Conservation (phyloP, 441 rosid species). For the Aquilaria agallochum region DNA sequence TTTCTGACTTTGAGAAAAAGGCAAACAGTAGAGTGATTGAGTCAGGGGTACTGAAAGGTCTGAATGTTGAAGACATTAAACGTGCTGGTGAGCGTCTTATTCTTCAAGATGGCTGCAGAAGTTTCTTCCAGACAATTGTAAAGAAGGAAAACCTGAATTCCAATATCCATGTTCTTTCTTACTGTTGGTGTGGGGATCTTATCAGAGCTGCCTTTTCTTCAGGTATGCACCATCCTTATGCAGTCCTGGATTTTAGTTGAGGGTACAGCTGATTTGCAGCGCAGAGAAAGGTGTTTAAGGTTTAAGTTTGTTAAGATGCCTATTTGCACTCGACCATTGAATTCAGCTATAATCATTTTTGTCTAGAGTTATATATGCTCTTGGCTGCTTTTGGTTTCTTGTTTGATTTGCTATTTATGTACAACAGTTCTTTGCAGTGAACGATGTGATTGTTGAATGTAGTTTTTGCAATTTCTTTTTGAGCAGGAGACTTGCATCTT, state of each 20-base stretch:
- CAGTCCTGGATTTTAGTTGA: background rate
- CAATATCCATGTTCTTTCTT: constrained; percentile 66
- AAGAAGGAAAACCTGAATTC: constrained; percentile 47
- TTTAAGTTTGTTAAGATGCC: no score
- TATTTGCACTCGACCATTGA: no score
- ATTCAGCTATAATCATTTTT: no score
- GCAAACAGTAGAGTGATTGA: constrained; percentile 82
- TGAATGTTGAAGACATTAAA: constrained; percentile 80
- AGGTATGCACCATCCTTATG: constrained; percentile 31
- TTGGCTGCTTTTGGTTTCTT: no score
- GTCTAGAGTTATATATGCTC: no score
- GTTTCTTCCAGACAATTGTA: constrained; percentile 57
- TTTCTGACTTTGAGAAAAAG: constrained; percentile 65
- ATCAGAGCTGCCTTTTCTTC: constrained; percentile 74
- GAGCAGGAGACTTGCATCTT: constrained; percentile 53
- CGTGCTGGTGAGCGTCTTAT: constrained; percentile 68
- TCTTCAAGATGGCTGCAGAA: constrained; percentile 81
- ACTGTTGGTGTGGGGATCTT: constrained; percentile 95
- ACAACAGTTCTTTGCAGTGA: no score
- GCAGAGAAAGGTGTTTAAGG: no score
- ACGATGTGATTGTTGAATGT: background rate
- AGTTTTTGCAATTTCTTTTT: background rate
- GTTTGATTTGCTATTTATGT: no score
- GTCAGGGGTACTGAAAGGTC: constrained; percentile 77
- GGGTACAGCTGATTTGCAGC: no score